Percentiles rank a stretch among this genome's conserved stretches.
Conservation (phyloP, 2,329 filamentous ascomycete genomes). For the Diaporthe aspalathi region DNA sequence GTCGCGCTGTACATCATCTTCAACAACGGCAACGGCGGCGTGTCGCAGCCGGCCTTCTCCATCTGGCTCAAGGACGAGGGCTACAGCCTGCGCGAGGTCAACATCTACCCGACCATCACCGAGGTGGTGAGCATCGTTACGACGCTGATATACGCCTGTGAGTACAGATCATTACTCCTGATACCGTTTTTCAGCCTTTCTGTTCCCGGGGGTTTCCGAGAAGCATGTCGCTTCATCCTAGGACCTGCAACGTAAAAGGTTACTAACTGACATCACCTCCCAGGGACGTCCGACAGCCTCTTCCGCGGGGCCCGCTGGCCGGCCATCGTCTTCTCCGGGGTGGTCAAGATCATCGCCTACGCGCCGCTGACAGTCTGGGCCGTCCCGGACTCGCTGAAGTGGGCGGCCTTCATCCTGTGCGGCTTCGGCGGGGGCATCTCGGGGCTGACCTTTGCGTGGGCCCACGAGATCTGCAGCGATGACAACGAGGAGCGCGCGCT, state of each 20-base stretch:
- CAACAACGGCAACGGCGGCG: slow-evolving; percentile 66
- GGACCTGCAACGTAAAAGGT: no score
- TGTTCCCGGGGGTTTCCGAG: no score
- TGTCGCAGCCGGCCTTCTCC: slow-evolving; percentile 65
- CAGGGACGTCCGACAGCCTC: slow-evolving; percentile 67
- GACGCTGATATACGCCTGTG: slow-evolving; percentile 72
- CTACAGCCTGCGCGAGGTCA: slow-evolving; percentile 56
- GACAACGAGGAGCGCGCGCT: slow-evolving; percentile 74
- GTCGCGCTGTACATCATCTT: slow-evolving; percentile 71
- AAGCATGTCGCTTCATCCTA: no score
- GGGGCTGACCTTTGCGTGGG: slow-evolving; percentile 61
- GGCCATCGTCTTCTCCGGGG: slow-evolving; percentile 67
- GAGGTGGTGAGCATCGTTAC: slow-evolving; percentile 65
- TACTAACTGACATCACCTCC: no score
- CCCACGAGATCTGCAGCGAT: slow-evolving; percentile 61
- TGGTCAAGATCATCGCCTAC: slow-evolving; percentile 55
- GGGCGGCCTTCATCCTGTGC: slow-evolving; percentile 70
- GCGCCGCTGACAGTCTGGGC: slow-evolving; percentile 56
- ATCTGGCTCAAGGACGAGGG: slow-evolving; percentile 59
- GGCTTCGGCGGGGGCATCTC: slow-evolving; percentile 63
- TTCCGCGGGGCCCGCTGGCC: slow-evolving; percentile 72
- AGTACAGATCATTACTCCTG: no score
- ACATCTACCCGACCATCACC: slow-evolving; percentile 70
- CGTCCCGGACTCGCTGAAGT: slow-evolving; percentile 67
- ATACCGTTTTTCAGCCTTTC: no score